These are phyloP conservation scores for Halophytophthora batemanensis DNA, from an alignment of 352 stramenopile genomes.

Conservation along the genomic window DNA sequence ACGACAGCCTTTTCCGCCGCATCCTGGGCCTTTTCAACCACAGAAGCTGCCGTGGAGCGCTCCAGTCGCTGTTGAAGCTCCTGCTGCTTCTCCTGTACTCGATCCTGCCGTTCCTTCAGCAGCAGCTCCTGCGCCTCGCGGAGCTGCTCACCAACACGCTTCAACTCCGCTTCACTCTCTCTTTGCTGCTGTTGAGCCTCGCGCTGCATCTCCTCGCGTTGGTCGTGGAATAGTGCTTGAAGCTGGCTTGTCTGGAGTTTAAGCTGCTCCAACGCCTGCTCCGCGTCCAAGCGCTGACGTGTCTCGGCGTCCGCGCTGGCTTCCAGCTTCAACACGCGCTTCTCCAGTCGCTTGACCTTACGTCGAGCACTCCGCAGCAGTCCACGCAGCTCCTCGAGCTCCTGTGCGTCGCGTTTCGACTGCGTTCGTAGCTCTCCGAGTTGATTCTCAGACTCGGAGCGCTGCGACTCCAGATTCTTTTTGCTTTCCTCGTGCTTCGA, in stretches of 20 bases:
- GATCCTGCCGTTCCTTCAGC: slow-evolving; percentile 47
- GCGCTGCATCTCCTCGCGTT: slow-evolving; percentile 45
- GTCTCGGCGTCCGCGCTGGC: slow-evolving; percentile 57
- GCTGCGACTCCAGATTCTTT: slow-evolving; percentile 41
- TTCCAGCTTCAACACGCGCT: slow-evolving; percentile 56
- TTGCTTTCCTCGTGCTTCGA: slow-evolving; percentile 59
- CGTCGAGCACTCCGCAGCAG: slow-evolving; percentile 39
- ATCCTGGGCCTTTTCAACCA: too few species aligned
- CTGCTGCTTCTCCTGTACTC: slow-evolving; percentile 59
- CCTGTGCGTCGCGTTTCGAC: slow-evolving; percentile 34
- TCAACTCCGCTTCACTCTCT: slow-evolving; percentile 33
- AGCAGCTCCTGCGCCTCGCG: slow-evolving; percentile 52
- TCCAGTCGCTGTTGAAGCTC: slow-evolving; percentile 45
- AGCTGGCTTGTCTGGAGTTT: slow-evolving; percentile 72
- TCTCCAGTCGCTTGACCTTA: slow-evolving; percentile 29
- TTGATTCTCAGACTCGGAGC: slow-evolving; percentile 34
- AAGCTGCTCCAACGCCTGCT: slow-evolving; percentile 68
- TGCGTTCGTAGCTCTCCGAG: slow-evolving; percentile 50
- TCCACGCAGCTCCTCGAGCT: slow-evolving; percentile 53
- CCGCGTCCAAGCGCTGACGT: slow-evolving; percentile 42
- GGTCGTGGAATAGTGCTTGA: slow-evolving; percentile 41
- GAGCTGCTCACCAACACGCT: slow-evolving; percentile 34
- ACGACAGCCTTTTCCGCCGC: background rate
- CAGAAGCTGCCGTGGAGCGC: slow-evolving; percentile 5
- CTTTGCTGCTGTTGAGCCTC: slow-evolving; percentile 27